Evolutionary conservation across 805 yeast genomes (phyloP), one percentile per base, ranked within the genome.

Genomic region (Nakazawaea laoshanensis): DNA sequence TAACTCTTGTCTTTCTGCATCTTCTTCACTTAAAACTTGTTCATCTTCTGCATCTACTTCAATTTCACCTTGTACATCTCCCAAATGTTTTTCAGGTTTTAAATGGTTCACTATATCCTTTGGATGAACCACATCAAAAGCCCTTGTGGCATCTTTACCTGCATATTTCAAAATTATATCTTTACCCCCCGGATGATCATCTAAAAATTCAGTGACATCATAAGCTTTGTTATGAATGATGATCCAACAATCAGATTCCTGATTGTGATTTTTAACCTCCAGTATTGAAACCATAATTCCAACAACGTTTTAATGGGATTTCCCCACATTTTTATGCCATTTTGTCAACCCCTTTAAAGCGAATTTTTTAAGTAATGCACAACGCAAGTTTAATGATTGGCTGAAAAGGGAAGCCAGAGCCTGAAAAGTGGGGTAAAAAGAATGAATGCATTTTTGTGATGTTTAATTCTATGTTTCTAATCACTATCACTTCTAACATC

Each of bases 401-500:
- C n/a, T n/a, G n/a, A n/a, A n/a, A n/a, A n/a, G n/a, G n/a, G n/a
- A n/a, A n/a, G n/a, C n/a, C n/a, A n/a, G n/a, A n/a, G n/a, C n/a
- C n/a, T n/a, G n/a, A n/a, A n/a, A n/a, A n/a, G n/a, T n/a, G n/a
- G n/a, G n/a, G n/a, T n/a, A n/a, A n/a, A n/a, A n/a, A n/a, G n/a
- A n/a, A n/a, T n/a, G n/a, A n/a, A n/a, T n/a, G n/a, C n/a, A n/a
- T n/a, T n/a, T n/a, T n/a, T n/a, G n/a, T n/a, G n/a, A n/a, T n/a
- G n/a, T n/a, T n/a, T n/a, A n/a, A n/a, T n/a, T n/a, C n/a, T n/a
- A n/a, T n/a, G n/a, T n/a, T n/a, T n/a, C n/a, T n/a, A n/a, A n/a
- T 83, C 94, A 36, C 68, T 78, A 45, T 84, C 95, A 50, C 89
- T 78, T 56, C 96, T 73, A 20, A 80, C 78, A 52, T 87, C 96